phyloP scores from a whole-genome alignment of 176 grass and related monocot genomes.

The Musa itinerans region DNA sequence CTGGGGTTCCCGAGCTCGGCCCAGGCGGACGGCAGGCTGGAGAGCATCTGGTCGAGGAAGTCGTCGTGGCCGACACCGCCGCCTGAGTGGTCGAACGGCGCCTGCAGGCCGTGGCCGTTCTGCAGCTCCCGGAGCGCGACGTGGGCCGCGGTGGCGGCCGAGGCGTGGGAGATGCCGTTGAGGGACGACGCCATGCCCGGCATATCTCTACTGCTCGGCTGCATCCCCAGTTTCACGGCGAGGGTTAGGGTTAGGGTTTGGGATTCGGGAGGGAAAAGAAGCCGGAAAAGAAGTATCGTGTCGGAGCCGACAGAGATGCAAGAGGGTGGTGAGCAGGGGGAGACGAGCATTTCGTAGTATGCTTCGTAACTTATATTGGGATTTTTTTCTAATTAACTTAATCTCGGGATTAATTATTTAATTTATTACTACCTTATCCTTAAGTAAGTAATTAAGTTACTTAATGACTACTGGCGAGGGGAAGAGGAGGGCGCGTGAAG shows the following conservation, averaged over 20 bases:
- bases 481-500: too few relatives aligned
- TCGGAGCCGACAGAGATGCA: background rate
- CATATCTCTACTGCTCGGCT: slow-evolving; percentile 49
- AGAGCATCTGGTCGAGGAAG: slow-evolving; percentile 92
- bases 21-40: slow-evolving; percentile 54
- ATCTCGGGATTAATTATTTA: background rate
- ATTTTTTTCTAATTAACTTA: background rate
- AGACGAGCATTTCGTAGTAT: slow-evolving; percentile 27
- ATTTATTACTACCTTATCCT: background rate
- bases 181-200: slow-evolving; percentile 34
- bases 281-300: slow-evolving; percentile 6
- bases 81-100: slow-evolving; percentile 1
- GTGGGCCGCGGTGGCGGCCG: slow-evolving; percentile 20
- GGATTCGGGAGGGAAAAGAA: slow-evolving; percentile 10
- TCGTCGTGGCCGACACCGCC: slow-evolving; percentile 41
- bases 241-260: slow-evolving; percentile 29
- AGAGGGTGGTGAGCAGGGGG: slow-evolving; percentile 4
- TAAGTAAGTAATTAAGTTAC: background rate
- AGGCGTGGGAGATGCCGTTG: background rate
- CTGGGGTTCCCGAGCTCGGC: slow-evolving; percentile 55
- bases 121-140: slow-evolving; percentile 33
- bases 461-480: background rate
- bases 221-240: slow-evolving; percentile 23
- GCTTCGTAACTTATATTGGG: background rate
- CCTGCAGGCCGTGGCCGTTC: slow-evolving; percentile 16